Conservation (phyloP, 805 yeast genomes). For the Saccharomyces mikatae region DNA sequence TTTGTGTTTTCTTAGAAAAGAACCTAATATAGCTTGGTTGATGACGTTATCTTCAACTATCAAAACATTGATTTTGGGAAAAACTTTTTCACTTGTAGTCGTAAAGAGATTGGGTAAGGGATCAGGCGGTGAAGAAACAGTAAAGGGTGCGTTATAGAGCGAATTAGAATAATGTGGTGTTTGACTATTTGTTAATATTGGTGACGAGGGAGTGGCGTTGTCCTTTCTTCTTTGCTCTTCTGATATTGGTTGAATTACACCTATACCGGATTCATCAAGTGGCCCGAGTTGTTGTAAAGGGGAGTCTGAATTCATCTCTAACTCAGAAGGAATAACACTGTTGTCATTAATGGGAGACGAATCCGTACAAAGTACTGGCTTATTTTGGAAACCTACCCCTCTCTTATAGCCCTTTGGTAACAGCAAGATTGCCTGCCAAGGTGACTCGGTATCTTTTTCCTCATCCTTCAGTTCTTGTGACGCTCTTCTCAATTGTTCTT, state of each 20-base stretch:
- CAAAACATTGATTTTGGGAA: conserved; percentile 82
- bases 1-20: conserved; percentile 76
- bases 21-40: conserved; percentile 84
- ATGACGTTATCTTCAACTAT: conserved; percentile 96
- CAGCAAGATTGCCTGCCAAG: conserved; percentile 23
- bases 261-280: neutral
- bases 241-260: neutral
- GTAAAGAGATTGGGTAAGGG: neutral
- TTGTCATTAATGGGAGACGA: neutral
- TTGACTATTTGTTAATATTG: neutral
- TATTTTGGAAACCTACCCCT: conserved; percentile 8
- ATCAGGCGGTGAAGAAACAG: neutral
- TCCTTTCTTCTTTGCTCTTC: neutral
- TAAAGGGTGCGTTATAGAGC: neutral
- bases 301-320: neutral
- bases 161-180: neutral
- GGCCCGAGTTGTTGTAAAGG: neutral
- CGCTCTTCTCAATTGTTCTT: conserved; percentile 19
- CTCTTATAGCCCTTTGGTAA: conserved; percentile 23
- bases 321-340: neutral
- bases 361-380: neutral
- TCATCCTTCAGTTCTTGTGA: conserved; percentile 11
- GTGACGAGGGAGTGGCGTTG: neutral
- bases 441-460: conserved; percentile 15
- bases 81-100: conserved; percentile 45